Evolutionary conservation across 352 stramenopile species (phyloP), one percentile per base, ranked within the genome.

Genomic region (Globisporangium paddicum): DNA sequence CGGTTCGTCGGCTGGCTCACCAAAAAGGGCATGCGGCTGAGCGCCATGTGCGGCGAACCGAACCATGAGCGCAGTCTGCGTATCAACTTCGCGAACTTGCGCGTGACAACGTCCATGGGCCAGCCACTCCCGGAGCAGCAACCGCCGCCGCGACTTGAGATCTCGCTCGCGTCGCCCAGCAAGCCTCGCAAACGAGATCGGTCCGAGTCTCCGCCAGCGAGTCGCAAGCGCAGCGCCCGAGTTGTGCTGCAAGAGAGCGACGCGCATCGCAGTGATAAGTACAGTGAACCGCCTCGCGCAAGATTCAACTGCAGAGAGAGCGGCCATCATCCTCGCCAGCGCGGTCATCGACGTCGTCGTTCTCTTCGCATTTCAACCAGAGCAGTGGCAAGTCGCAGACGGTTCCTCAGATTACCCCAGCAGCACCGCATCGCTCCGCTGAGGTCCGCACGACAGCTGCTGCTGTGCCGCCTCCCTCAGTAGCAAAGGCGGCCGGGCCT

Each of bases 1-100:
- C 44, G 57, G 18, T 64, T 71, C 37, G 3, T 55, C 5, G 51
- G 40, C 16, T 74, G 61, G 59, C 28, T 74, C 16, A 2, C 19
- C 0, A 48, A 48, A 9, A 38, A 42, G 5, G 13, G 44, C 18
- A 21, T 41, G 52, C 14, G 49, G n/a, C 25, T 68, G 19, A 5
- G 32, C 4, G 65, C 66, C 0, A 9, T 68, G n/a, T 1, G 11
- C 14, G 13, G n/a, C 1, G 7, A 63, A 0, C 8, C 40, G 16
- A 51, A 60, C 25, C 30, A 38, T 10, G 65, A 72, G 30, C 61
- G 65, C n/a, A 49, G 16, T 1, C n/a, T 52, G 2, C 65, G 64
- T 23, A 64, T 65, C 19, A 44, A 35, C 23, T 68, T 65, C 57
- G 60, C 60, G 2, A 55, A 62, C 13, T 34, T 49, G 19, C 55